phyloP scores from a whole-genome alignment of 306 rosid genomes.

The Pyrus pyrifolia region DNA sequence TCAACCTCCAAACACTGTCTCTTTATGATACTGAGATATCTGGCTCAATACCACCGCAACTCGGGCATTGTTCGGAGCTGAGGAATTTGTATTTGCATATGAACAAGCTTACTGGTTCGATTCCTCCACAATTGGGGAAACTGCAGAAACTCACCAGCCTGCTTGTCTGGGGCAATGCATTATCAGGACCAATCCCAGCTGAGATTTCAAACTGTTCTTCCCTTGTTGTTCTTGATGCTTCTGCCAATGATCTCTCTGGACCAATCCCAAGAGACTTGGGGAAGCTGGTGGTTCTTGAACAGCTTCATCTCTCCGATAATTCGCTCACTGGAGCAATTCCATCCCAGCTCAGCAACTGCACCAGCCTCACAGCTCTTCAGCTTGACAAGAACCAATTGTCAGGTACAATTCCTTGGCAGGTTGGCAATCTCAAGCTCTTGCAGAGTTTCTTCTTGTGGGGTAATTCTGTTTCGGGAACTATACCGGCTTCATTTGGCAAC shows the following conservation, averaged over 20 bases:
- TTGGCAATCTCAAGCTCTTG: slow-evolving; percentile 60
- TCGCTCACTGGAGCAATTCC: slow-evolving; percentile 61
- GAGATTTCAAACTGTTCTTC: slow-evolving; percentile 85
- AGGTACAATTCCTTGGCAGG: slow-evolving; percentile 76
- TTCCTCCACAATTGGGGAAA: slow-evolving; percentile 68
- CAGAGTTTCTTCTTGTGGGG: slow-evolving; percentile 95
- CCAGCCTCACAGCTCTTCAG: slow-evolving; percentile 82
- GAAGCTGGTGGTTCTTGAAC: slow-evolving; percentile 68
- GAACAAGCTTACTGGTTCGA: slow-evolving; percentile 74
- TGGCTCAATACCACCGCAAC: slow-evolving; percentile 69
- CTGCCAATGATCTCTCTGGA: slow-evolving; percentile 74
- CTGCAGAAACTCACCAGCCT: slow-evolving; percentile 77
- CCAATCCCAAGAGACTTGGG: slow-evolving; percentile 73
- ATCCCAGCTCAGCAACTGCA: slow-evolving; percentile 79
- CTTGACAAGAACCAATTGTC: slow-evolving; percentile 90
- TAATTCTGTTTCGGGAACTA: slow-evolving; percentile 72
- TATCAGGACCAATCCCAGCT: slow-evolving; percentile 69
- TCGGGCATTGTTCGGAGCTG: slow-evolving; percentile 76
- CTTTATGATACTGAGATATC: slow-evolving; percentile 78
- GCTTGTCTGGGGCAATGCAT: slow-evolving; percentile 74
- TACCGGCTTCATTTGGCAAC: slow-evolving; percentile 83
- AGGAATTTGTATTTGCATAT: slow-evolving; percentile 71
- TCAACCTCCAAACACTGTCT: slow-evolving; percentile 72
- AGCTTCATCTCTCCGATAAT: slow-evolving; percentile 88
- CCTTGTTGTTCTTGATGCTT: slow-evolving; percentile 69